Evolutionary conservation across 495 filamentous ascomycete genomes (phyloP).

Genomic region (Evansstolkia leycettana): DNA sequence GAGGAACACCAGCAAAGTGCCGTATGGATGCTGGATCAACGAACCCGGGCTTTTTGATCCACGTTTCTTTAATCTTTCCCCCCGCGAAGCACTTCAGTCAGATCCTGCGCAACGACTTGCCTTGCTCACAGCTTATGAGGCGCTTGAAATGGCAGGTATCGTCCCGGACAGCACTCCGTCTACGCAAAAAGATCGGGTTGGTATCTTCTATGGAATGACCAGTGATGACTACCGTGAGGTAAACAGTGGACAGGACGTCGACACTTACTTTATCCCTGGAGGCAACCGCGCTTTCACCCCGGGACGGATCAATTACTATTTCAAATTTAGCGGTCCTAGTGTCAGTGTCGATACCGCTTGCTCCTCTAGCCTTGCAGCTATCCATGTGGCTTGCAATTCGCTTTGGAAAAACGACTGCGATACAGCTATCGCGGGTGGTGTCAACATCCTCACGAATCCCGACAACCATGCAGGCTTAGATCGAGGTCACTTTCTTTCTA

Average conservation of each 20-base stretch:
- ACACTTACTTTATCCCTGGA: slow-evolving; percentile 89
- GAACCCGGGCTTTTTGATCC: slow-evolving; percentile 78
- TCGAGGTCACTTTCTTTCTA: slow-evolving; percentile 71
- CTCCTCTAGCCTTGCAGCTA: slow-evolving; percentile 71
- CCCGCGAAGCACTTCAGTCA: slow-evolving; percentile 76
- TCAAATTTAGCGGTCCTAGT: slow-evolving; percentile 81
- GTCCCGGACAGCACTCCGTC: slow-evolving; percentile 79
- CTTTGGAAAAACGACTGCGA: slow-evolving; percentile 76
- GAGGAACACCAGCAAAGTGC: slow-evolving; percentile 71
- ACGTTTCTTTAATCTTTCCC: slow-evolving; percentile 92
- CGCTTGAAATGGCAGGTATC: slow-evolving; percentile 83
- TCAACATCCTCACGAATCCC: slow-evolving; percentile 69
- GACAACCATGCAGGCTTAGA: slow-evolving; percentile 78
- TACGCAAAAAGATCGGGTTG: slow-evolving; percentile 71
- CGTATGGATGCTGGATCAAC: slow-evolving; percentile 82
- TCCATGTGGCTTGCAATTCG: slow-evolving; percentile 73
- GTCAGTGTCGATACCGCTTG: slow-evolving; percentile 85
- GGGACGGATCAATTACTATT: slow-evolving; percentile 78
- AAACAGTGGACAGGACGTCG: slow-evolving; percentile 79
- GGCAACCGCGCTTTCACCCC: slow-evolving; percentile 80
- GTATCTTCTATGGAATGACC: slow-evolving; percentile 87
- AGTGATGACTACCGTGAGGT: slow-evolving; percentile 89
- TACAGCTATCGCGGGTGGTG: slow-evolving; percentile 72
- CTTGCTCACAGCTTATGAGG: slow-evolving; percentile 76
- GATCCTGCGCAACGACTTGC: slow-evolving; percentile 85